Base-by-base conservation (phyloP, 257 asterid species). In the Solanum okadae region DNA sequence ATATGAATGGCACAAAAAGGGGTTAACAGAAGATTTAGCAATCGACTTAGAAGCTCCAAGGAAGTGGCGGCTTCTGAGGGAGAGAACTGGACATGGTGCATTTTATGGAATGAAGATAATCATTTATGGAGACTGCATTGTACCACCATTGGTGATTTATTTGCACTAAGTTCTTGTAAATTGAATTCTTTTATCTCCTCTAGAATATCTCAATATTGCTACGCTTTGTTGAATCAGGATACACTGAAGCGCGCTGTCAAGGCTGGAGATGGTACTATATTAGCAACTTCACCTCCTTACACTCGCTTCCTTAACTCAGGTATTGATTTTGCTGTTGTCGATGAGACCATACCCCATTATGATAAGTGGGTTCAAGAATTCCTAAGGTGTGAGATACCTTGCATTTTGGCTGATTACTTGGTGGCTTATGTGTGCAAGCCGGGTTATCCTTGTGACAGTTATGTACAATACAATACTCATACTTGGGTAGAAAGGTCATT, bases 341-440 rank as follows among this genome's bases (percentile, higher is more conserved):
- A 96, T 86, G 94, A 97, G 0, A 97, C 98, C 49, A 94, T 92
- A 92, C 95, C 95, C 2, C 97, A 92, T 20, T 94, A 92, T 1
- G 99, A 97, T 88, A 85, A 92, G 88, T 97, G 99, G 99, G 93
- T 97, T 42, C 98, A 96, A 59, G 99, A 95, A 90, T 97, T 97
- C 86, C 78, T 97, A 25, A 90, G 92, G 10, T 93, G 92, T 34
- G 96, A 97, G 86, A 90, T 97, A 75, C 99, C 99, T 38, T 97
- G 99, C 46, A 90, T 97, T 40, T 89, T 78, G 44, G 95, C 98
- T 5, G 99, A 97, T 89, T 96, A 96, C 90, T 87, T 97, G 92
- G 99, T 97, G 3, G 99, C 95, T 72, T 94, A 95, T 34, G 98
- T 97, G n/a, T 96, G 99, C 92, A 97, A 96, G 92, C 98, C 98